These are phyloP conservation scores for Colletotrichum sp. DNA, from an alignment of 2,329 filamentous ascomycete species.

Conservation along the genomic window DNA sequence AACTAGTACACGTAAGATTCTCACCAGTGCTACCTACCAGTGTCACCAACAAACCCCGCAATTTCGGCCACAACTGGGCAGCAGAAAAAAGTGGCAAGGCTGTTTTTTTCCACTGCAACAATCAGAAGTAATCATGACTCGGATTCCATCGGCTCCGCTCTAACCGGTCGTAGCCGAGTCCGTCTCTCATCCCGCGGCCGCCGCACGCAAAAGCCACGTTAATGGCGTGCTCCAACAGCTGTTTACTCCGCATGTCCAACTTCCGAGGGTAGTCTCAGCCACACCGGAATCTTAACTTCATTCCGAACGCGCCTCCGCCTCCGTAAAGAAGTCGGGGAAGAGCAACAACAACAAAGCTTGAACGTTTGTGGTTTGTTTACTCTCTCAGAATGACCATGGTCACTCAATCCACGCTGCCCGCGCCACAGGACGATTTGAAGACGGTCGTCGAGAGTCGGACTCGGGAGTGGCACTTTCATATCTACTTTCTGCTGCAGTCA, in stretches of 20 bases:
- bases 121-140: background rate
- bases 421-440: constrained; percentile 31
- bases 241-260: background rate
- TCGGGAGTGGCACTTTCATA: constrained; percentile 39
- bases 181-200: background rate
- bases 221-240: background rate
- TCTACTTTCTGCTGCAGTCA: constrained; percentile 37
- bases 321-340: background rate
- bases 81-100: background rate
- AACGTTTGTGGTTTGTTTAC: background rate
- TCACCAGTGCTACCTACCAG: background rate
- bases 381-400: constrained; percentile 17
- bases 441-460: constrained; percentile 32
- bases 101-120: background rate
- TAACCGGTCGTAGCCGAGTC: background rate
- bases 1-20: background rate
- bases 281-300: background rate
- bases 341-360: background rate
- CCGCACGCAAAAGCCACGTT: background rate
- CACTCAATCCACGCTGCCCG: constrained; percentile 14
- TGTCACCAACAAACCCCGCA: background rate
- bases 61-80: background rate
- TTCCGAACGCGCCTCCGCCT: background rate
- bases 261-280: background rate
- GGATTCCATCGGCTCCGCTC: background rate